Base-by-base conservation (phyloP, 1,139 yeast genomes). In the Candida labiduridarum region DNA sequence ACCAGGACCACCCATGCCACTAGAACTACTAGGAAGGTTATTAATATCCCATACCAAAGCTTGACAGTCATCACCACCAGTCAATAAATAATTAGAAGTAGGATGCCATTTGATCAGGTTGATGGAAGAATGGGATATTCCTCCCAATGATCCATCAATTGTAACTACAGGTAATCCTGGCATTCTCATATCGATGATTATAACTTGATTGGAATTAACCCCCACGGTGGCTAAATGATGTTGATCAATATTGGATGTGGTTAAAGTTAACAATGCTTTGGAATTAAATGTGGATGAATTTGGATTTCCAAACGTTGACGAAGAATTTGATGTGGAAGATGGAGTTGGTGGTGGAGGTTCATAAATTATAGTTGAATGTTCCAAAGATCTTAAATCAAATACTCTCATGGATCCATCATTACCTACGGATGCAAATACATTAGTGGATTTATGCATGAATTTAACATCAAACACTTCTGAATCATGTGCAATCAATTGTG, bases 401-500 rank as follows among this genome's bases (percentile, higher is more conserved):
- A 94, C 87, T 48, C 99, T 76, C 67, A 92, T 90, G 16, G 96
- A 87, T 1, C 99, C 99, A 69, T 94, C 99, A 50, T 92, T 92
- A 2, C 98, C 97, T 47, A 94, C 96, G 49, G 96, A 87, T 42
- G 96, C 90, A 70, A 94, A 94, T 29, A 92, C 79, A 62, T 90
- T 84, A 45, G 87, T 82, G 36, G 90, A 83, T 41, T 85, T 84
- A 51, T 87, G 83, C 46, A 91, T 74, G 66, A 91, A 94, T 57
- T 89, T 82, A 19, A 92, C 98, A 66, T 94, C 99, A 65, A 85
- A 90, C 4, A 94, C 99, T 66, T 92, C 98, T 52, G 87, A 84
- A 65, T 94, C 99, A 67, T 94, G 99, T 0, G 99, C 99, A 58
- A 94, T 94, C 47, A 94, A 75, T 69, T 94, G 98, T 1, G 99